These are phyloP conservation scores for Phytophthora hybrid DNA, from an alignment of 352 stramenopile genomes.

Conservation along the genomic window DNA sequence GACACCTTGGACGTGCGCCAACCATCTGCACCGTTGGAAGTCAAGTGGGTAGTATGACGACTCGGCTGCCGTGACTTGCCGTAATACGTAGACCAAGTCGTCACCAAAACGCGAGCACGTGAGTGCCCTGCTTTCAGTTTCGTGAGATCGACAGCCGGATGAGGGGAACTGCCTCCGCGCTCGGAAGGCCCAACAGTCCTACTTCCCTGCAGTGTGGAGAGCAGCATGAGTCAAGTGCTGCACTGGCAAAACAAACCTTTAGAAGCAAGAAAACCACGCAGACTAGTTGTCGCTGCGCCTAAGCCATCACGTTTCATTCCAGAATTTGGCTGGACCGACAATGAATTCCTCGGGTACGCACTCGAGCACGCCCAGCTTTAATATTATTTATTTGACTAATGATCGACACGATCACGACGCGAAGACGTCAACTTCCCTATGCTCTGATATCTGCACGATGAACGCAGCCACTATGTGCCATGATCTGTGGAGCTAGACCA, in stretches of 20 bases:
- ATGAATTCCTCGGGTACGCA: slow-evolving; percentile 1
- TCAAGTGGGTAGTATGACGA: slow-evolving; percentile 26
- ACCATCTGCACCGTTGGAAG: slow-evolving; percentile 23
- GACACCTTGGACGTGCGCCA: neutral
- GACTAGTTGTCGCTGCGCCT: neutral
- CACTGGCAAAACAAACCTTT: slow-evolving; percentile 7
- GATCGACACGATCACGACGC: neutral
- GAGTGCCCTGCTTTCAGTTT: slow-evolving; percentile 37
- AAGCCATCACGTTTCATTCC: neutral
- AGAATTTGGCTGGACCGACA: slow-evolving; percentile 4
- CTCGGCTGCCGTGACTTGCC: slow-evolving; percentile 15
- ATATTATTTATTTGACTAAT: slow-evolving; percentile 1
- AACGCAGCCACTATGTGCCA: neutral
- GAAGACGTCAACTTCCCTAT: slow-evolving; percentile 6
- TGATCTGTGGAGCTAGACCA: neutral
- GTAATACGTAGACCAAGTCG: slow-evolving; percentile 17
- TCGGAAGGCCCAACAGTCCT: neutral
- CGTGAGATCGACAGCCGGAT: slow-evolving; percentile 17
- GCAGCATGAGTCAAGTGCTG: slow-evolving; percentile 25
- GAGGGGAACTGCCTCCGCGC: slow-evolving; percentile 15
- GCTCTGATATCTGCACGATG: slow-evolving; percentile 13
- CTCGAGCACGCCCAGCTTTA: neutral
- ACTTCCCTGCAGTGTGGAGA: too few relatives aligned
- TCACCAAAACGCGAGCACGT: slow-evolving; percentile 21
- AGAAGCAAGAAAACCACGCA: neutral